Evolutionary conservation across 1,284 basidiomycete genomes (phyloP).

Genomic region (Chiua sp.): DNA sequence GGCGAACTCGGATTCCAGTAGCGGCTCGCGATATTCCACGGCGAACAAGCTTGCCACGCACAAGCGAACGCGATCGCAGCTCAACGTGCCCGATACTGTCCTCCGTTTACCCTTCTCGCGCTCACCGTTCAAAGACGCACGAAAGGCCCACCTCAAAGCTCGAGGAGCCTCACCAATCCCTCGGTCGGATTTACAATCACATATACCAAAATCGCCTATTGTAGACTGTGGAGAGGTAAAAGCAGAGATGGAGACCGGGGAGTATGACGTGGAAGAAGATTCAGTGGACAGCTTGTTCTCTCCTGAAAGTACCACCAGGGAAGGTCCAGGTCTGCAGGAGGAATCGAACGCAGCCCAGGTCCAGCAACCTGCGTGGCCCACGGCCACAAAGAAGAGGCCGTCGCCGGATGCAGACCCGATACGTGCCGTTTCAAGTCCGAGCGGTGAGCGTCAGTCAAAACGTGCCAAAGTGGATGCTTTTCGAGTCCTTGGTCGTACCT

Average conservation of each 20-base stretch:
- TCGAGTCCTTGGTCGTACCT: conserved; percentile 11
- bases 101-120: conserved; percentile 46
- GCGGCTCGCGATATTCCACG: conserved; percentile 1
- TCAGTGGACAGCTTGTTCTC: conserved; percentile 15
- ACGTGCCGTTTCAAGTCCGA: conserved; percentile 15
- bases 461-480: conserved; percentile 29
- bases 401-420: conserved; percentile 30
- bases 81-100: conserved; percentile 48
- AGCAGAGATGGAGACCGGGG: conserved; percentile 1
- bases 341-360: background rate
- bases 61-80: conserved; percentile 57
- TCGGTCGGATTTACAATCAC: background rate
- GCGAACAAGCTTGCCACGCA: conserved; percentile 3
- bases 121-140: conserved; percentile 59
- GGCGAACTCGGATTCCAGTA: conserved; percentile 3
- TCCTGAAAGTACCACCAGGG: background rate
- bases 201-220: background rate
- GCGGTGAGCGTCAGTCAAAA: conserved; percentile 23
- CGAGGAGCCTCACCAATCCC: background rate
- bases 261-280: conserved; percentile 1
- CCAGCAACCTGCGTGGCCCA: conserved; percentile 2
- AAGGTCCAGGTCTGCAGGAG: background rate
- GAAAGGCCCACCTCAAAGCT: conserved; percentile 34
- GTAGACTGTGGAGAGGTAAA: background rate
- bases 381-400: conserved; percentile 28